Evolutionary conservation across 257 asterid species (phyloP), one percentile per base, ranked within the genome.

Genomic region (Solanum okadae): DNA sequence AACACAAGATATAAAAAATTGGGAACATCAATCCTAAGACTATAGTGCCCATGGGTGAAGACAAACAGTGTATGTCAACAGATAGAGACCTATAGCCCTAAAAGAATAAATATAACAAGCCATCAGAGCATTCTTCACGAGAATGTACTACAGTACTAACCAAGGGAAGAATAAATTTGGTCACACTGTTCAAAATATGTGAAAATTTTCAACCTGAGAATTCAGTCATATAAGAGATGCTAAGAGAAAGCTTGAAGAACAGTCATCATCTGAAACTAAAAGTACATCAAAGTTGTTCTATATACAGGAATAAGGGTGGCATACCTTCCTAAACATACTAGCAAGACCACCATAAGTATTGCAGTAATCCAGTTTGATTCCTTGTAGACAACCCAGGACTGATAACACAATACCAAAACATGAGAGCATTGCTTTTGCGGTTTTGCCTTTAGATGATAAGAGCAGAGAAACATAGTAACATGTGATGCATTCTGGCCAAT

Each of bases 321-420:
- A 44, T 94, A 96, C 98, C 98, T 95, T 92, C 98, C 98, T 4
- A 93, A 92, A 89, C 98, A 93, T 87, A 96, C 77, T 59, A 96
- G 93, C 87, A 94, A 86, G 91, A 91, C 78, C 56, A 91, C 86
- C 98, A 98, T 95, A 89, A 96, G 44, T 27, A 93, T 8, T 61
- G 93, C 79, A 72, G n/a, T 87, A 86, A 92, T 91, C 98, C 98
- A 96, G 89, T 78, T 89, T 10, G 95, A 83, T 90, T 96, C 98
- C 93, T 94, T 95, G 94, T 95, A 95, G 79, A 91, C 70, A 85
- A 96, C 85, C 98, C 98, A 96, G 15, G 92, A 93, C 98, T 96
- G 93, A 79, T 87, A 82, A 87, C 25, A 71, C 6, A 44, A n/a
- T 16, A 71, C 76, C 85, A 86, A 89, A 77, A 75, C 86, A 82